A percentile compares a stretch with the other conserved stretches of the same genome.
Conservation (phyloP, 345 rosid species). For the Populus ilicifolia region DNA sequence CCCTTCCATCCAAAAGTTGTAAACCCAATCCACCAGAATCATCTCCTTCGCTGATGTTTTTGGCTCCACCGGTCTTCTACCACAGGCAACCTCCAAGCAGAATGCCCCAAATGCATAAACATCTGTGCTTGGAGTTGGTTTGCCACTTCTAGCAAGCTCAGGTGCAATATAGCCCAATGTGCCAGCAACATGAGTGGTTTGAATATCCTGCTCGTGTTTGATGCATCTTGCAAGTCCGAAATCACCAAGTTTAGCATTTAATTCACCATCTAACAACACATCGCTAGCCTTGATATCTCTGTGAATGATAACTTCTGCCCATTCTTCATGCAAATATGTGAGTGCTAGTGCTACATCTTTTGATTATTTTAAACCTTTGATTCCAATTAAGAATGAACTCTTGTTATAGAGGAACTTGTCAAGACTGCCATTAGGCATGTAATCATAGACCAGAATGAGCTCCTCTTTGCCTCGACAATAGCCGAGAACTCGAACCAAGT, state of each 20-base stretch:
- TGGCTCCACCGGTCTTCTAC: constrained; percentile 1
- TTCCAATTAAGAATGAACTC: not conserved
- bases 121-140: constrained; percentile 7
- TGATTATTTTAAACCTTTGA: constrained; percentile 5
- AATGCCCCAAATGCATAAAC: not conserved
- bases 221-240: constrained; percentile 15
- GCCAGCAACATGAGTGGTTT: constrained; percentile 5
- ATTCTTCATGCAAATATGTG: constrained; percentile 12
- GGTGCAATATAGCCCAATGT: constrained; percentile 2
- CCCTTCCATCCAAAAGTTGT: not conserved
- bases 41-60: not conserved
- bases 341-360: constrained; percentile 7
- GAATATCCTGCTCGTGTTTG: constrained; percentile 6
- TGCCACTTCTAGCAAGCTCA: constrained; percentile 7
- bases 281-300: constrained; percentile 15
- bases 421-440: constrained; percentile 17
- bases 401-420: constrained; percentile 5
- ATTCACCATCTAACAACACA: constrained; percentile 5
- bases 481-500: constrained; percentile 11
- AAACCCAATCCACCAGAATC: constrained; percentile 1
- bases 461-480: constrained; percentile 7
- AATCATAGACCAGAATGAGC: constrained; percentile 11
- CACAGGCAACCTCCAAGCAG: constrained; percentile 1
- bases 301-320: constrained; percentile 9
- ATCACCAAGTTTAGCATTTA: constrained; percentile 8